Percentiles rank a stretch among this genome's conserved stretches.
Evolutionary conservation across 2,329 filamentous ascomycete genomes (phyloP).

Genomic region (Cladosporium halotolerans): DNA sequence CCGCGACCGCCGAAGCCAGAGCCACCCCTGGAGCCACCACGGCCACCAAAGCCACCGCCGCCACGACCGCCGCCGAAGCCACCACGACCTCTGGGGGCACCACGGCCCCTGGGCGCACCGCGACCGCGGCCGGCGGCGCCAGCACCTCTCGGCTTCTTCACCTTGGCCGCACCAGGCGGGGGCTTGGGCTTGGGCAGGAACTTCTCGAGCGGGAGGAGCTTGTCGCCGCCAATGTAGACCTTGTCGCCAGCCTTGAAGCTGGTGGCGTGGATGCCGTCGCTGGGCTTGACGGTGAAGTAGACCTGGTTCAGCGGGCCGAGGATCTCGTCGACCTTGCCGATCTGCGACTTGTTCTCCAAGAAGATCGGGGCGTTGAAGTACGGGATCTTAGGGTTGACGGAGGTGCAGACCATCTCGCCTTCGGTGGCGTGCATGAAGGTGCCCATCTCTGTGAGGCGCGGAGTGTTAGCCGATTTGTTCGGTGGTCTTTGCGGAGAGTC

Average conservation of each 20-base stretch:
- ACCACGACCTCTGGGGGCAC: conserved; percentile 40
- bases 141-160: conserved; percentile 62
- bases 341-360: conserved; percentile 85
- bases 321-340: conserved; percentile 97
- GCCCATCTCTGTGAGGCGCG: conserved; percentile 67
- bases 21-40: conserved; percentile 44
- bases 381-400: conserved; percentile 88
- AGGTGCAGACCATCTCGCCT: conserved; percentile 96
- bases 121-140: conserved; percentile 34
- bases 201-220: conserved; percentile 88
- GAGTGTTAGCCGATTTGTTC: background rate
- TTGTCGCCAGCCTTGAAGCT: conserved; percentile 96
- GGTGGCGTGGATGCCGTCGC: conserved; percentile 88
- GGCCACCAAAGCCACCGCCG: conserved; percentile 46
- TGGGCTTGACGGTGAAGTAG: conserved; percentile 96
- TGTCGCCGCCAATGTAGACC: conserved; percentile 92
- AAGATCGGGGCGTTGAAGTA: conserved; percentile 99
- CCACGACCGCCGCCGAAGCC: conserved; percentile 48
- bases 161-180: conserved; percentile 56
- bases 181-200: conserved; percentile 93
- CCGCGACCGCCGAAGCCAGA: conserved; percentile 36
- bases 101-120: conserved; percentile 47
- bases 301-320: conserved; percentile 96
- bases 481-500: background rate
- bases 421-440: conserved; percentile 90